Evolutionary conservation across 257 asterid genomes (phyloP).

Genomic region (Coffea eugenioides): DNA sequence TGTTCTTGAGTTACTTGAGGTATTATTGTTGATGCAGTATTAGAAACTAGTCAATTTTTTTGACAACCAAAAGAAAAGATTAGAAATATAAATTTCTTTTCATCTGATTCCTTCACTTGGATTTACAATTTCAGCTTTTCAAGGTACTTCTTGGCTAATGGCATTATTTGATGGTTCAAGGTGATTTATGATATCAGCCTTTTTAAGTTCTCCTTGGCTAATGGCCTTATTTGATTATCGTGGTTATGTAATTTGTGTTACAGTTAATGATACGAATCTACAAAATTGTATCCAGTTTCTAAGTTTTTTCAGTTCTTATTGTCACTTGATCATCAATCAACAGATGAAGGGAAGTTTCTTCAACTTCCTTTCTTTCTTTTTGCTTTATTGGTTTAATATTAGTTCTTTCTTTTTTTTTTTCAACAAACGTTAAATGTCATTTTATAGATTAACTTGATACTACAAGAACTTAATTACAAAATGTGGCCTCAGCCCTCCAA

Average conservation of each 20-base stretch:
- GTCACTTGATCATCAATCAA: no score
- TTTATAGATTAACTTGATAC: no score
- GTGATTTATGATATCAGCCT: neutral
- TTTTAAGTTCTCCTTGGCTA: neutral
- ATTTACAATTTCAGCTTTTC: neutral
- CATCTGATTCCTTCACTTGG: neutral
- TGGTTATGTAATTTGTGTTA: neutral
- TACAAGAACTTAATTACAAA: no score
- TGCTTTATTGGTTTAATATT: no score
- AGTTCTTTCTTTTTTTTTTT: no score
- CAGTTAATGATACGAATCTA: neutral
- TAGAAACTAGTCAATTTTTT: neutral
- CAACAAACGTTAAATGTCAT: no score
- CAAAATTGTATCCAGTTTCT: neutral
- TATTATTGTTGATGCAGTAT: neutral
- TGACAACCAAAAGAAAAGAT: neutral
- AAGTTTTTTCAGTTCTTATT: no score
- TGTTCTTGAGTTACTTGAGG: neutral
- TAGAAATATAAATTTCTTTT: neutral
- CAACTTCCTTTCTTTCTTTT: no score
- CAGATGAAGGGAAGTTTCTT: no score
- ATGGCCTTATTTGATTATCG: neutral
- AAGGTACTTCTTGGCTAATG: neutral
- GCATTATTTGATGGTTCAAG: neutral
- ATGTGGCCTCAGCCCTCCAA: no score